Percentiles rank a stretch among this genome's conserved stretches.
These are phyloP conservation scores for Tuber brumale DNA, from an alignment of 495 filamentous ascomycete species.

Conservation along the genomic window DNA sequence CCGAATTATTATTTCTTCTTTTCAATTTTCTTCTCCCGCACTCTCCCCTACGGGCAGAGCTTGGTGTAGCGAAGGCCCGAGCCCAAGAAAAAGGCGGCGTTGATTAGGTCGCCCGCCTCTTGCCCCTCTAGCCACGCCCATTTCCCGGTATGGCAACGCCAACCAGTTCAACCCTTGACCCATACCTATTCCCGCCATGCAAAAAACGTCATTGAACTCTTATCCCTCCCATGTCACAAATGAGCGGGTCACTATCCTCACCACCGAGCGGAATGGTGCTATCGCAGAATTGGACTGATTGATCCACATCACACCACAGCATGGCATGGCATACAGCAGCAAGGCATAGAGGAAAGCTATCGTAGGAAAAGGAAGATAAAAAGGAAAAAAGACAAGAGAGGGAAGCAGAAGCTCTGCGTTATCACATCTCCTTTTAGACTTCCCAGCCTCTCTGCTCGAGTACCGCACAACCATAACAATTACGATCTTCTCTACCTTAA, in stretches of 20 bases:
- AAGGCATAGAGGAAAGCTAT: not conserved
- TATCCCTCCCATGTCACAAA: not conserved
- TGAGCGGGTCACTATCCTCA: not conserved
- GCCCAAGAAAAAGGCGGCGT: not conserved
- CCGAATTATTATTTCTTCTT: not conserved
- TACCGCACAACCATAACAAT: not conserved
- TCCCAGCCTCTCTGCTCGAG: not conserved
- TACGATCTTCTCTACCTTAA: not conserved
- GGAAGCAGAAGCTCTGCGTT: constrained; percentile 2
- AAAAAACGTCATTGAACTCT: not conserved
- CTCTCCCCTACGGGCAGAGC: not conserved
- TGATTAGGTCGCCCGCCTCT: not conserved
- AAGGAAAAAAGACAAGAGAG: not conserved
- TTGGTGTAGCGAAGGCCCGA: not conserved
- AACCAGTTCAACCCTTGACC: not conserved
- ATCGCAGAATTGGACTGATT: not conserved
- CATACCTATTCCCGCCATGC: not conserved
- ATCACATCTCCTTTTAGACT: not conserved
- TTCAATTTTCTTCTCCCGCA: not conserved
- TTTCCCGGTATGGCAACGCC: not conserved
- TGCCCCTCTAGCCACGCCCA: not conserved
- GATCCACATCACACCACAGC: not conserved
- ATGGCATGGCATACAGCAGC: not conserved
- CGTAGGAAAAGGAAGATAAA: not conserved
- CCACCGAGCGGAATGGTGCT: not conserved